Evolutionary conservation across 768 basidiomycete genomes (phyloP).

Genomic region (Gelatoporia subvermispora): DNA sequence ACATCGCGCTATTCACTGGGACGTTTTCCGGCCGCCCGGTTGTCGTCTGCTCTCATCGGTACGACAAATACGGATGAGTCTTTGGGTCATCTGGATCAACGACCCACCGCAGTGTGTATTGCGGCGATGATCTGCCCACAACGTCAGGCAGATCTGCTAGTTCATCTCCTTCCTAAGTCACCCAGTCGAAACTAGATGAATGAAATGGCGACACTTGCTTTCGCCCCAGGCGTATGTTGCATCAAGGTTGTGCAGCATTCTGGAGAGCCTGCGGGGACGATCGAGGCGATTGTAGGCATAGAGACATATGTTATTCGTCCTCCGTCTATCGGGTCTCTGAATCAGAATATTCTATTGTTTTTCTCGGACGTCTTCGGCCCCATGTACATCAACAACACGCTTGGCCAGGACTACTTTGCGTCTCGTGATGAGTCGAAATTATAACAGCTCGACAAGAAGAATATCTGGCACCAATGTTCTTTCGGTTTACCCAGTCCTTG

Average conservation of each 20-base stretch:
- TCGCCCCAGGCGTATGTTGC: constrained; percentile 41
- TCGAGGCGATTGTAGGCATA: constrained; percentile 36
- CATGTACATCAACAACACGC: constrained; percentile 51
- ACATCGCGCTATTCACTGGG: no score
- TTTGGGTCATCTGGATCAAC: no score
- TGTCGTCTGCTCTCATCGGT: no score
- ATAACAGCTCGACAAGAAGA: constrained; percentile 29
- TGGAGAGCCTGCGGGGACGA: constrained; percentile 42
- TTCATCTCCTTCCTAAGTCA: no score
- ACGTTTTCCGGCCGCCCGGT: no score
- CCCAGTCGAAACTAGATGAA: no score
- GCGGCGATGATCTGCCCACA: no score
- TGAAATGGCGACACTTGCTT: constrained; percentile 7
- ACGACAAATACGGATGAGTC: no score
- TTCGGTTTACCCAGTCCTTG: no score
- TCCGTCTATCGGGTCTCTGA: constrained; percentile 13
- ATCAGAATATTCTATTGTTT: constrained; percentile 46
- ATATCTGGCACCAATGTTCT: no score
- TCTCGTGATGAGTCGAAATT: constrained; percentile 37
- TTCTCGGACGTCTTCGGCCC: constrained; percentile 59
- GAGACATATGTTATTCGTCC: constrained; percentile 54
- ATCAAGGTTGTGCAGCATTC: constrained; percentile 46
- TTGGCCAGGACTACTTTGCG: constrained; percentile 63
- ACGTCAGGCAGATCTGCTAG: no score
- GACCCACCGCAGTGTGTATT: no score